Conservation (phyloP, 768 basidiomycete genomes). For the Pisolithus marmoratus region DNA sequence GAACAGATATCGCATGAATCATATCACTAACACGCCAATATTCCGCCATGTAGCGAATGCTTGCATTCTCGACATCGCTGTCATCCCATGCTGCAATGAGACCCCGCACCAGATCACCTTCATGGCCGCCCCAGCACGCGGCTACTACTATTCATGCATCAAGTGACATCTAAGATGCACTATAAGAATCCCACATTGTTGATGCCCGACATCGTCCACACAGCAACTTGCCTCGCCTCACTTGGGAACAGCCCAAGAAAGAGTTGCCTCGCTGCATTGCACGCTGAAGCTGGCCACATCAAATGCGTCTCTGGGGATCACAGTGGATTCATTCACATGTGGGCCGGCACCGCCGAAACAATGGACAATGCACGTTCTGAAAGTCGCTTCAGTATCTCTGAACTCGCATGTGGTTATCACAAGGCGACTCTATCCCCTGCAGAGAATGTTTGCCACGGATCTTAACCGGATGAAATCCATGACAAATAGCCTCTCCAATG, state of each 20-base stretch:
- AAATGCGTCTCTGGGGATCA: conserved; percentile 46
- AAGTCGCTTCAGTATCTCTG: conserved; percentile 26
- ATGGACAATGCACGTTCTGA: conserved; percentile 20
- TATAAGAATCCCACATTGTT: conserved; percentile 26
- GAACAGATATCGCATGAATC: conserved; percentile 30
- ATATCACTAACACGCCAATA: conserved; percentile 26
- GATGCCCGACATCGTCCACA: conserved; percentile 30
- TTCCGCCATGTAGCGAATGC: conserved; percentile 43
- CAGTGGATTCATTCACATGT: conserved; percentile 39
- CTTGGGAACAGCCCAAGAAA: conserved; percentile 17
- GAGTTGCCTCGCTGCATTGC: conserved; percentile 39
- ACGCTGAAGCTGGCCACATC: conserved; percentile 21
- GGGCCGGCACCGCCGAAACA: conserved; percentile 26
- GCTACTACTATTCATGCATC: conserved; percentile 21
- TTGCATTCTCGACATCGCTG: conserved; percentile 35
- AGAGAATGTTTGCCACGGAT: conserved; percentile 33
- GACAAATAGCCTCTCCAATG: conserved; percentile 32
- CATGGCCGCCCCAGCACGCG: conserved; percentile 30
- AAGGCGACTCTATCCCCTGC: conserved; percentile 31
- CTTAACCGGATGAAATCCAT: conserved; percentile 29
- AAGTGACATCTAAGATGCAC: conserved; percentile 15
- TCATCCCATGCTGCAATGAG: conserved; percentile 38
- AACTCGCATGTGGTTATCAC: conserved; percentile 35
- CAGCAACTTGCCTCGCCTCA: conserved; percentile 21
- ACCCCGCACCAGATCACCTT: conserved; percentile 40